Percentiles rank a stretch among this genome's conserved stretches.
Conservation (phyloP, 1,284 basidiomycete genomes). For the Cutaneotrichosporon sp. region DNA sequence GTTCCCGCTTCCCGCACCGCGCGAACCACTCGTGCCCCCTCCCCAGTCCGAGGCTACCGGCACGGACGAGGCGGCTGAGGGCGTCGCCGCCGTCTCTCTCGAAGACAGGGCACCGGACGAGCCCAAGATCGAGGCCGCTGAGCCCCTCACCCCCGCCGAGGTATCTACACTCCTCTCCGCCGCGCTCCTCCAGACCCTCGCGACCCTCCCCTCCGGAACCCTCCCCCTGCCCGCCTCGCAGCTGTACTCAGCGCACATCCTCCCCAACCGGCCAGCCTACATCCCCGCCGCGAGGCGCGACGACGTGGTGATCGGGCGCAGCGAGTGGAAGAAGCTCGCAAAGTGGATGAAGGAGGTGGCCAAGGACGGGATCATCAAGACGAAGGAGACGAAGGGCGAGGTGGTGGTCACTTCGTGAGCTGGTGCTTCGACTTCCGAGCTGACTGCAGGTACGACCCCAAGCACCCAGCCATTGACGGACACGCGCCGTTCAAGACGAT, state of each 20-base stretch:
- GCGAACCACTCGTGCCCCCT: constrained; percentile 27
- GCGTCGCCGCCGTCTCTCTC: constrained; percentile 35
- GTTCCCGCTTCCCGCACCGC: constrained; percentile 37
- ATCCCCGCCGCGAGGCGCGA: constrained; percentile 66
- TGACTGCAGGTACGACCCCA: constrained; percentile 60
- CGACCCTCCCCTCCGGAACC: constrained; percentile 58
- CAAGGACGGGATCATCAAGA: constrained; percentile 68
- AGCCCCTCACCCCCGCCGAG: constrained; percentile 56
- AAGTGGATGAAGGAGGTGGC: constrained; percentile 73
- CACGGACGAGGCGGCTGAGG: constrained; percentile 60
- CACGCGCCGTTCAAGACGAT: constrained; percentile 64
- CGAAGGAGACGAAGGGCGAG: constrained; percentile 70
- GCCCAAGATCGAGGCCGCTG: constrained; percentile 12
- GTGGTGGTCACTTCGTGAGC: constrained; percentile 39
- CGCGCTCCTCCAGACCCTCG: constrained; percentile 66
- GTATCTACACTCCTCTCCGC: constrained; percentile 61
- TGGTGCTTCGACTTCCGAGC: neutral
- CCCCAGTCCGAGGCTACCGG: constrained; percentile 39
- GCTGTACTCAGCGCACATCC: constrained; percentile 73
- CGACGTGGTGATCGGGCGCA: constrained; percentile 52
- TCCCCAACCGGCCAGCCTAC: constrained; percentile 71
- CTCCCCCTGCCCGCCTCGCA: constrained; percentile 75
- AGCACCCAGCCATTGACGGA: constrained; percentile 62
- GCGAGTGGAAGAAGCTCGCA: constrained; percentile 72
- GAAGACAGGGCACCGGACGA: neutral